Percentiles rank a stretch among this genome's conserved stretches.
Evolutionary conservation across 768 basidiomycete genomes (phyloP).

Genomic region (Panus rudis): DNA sequence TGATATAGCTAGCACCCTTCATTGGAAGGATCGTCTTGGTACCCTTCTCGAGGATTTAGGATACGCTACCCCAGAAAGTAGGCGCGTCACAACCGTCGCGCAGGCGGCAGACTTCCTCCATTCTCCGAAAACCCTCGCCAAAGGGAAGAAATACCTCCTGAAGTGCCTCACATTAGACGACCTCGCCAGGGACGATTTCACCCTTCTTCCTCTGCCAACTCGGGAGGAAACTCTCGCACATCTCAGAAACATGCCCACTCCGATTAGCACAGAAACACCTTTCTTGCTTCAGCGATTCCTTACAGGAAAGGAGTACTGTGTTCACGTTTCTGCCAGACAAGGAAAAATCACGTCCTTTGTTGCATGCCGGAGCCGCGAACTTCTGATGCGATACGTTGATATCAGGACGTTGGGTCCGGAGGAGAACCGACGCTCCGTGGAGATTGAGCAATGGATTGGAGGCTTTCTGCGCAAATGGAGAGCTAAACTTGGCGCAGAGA

Average conservation of each 20-base stretch:
- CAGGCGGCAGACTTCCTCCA: constrained; percentile 10
- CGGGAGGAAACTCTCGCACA: constrained; percentile 3
- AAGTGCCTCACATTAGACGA: constrained; percentile 11
- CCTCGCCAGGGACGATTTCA: constrained; percentile 11
- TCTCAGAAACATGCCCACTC: constrained; percentile 5
- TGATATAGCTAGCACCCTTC: constrained; percentile 6
- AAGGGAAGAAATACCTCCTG: constrained; percentile 8
- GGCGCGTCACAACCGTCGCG: constrained; percentile 3
- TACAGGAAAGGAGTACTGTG: constrained; percentile 7
- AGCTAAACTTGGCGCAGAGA: constrained; percentile 2
- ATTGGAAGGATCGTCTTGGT: constrained; percentile 13
- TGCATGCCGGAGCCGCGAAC: constrained; percentile 9
- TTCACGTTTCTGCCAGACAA: constrained; percentile 8
- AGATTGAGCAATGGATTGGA: constrained; percentile 7
- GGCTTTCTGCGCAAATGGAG: constrained; percentile 4
- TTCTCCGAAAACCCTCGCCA: constrained; percentile 5
- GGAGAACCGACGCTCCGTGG: neutral
- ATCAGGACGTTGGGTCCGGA: constrained; percentile 2
- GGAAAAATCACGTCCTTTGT: constrained; percentile 8
- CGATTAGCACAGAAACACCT: constrained; percentile 6
- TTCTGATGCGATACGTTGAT: constrained; percentile 13
- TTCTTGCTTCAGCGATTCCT: constrained; percentile 12
- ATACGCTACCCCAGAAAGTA: constrained; percentile 9
- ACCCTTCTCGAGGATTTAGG: constrained; percentile 5
- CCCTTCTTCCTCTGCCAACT: constrained; percentile 8